phyloP scores from a whole-genome alignment of 2,329 filamentous ascomycete genomes.

The Neofusicoccum umdonicola region DNA sequence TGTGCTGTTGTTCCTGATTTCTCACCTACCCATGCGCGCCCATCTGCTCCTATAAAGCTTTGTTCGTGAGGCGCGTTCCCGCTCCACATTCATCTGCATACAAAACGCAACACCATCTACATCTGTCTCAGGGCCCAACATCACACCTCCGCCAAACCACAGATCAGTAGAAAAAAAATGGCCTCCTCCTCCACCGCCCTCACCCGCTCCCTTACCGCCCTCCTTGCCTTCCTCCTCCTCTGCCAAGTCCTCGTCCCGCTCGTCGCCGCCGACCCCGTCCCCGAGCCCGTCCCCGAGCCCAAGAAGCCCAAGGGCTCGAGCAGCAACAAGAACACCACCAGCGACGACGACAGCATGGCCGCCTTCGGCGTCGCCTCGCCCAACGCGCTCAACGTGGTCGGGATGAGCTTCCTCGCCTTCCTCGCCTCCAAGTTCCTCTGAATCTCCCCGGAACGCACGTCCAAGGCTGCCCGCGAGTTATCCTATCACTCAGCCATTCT shows the following conservation, averaged over 20 bases:
- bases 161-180: neutral
- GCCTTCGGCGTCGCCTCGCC: neutral
- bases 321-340: neutral
- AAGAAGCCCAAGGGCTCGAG: neutral
- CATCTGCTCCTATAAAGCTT: neutral
- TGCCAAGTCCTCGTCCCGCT: neutral
- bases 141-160: neutral
- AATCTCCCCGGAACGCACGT: neutral
- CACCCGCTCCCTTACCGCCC: neutral
- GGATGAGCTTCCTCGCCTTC: neutral
- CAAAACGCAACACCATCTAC: too few relatives aligned
- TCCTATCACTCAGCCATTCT: too few relatives aligned
- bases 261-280: neutral
- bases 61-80: too few relatives aligned
- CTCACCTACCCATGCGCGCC: neutral
- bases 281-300: neutral
- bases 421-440: neutral
- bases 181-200: neutral
- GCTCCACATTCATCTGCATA: too few relatives aligned
- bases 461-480: too few relatives aligned
- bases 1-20: neutral
- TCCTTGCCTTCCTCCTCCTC: constrained; percentile 1
- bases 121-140: neutral
- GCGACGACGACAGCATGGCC: neutral
- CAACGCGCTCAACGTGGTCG: neutral